Evolutionary conservation across 139 green algal genomes (phyloP).

Genomic region (Pleodorina starrii): DNA sequence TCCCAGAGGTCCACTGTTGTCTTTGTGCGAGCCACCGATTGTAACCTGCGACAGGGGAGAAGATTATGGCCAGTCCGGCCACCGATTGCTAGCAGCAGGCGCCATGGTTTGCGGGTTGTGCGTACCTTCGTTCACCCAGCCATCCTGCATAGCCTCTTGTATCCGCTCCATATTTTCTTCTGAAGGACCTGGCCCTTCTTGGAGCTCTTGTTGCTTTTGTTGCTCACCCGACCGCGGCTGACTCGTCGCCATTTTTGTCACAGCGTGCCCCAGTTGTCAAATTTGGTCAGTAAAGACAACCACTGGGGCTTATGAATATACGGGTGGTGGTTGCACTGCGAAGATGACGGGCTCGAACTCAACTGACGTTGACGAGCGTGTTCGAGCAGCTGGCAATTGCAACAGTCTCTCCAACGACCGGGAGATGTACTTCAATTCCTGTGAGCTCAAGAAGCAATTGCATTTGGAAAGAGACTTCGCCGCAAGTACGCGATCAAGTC

Average conservation of each 20-base stretch:
- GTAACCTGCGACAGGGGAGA: background rate
- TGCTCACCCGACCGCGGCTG: background rate
- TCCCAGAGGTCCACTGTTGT: constrained; percentile 13
- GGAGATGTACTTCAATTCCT: too few species aligned
- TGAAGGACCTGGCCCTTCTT: background rate
- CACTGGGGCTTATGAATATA: background rate
- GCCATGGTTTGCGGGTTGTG: background rate
- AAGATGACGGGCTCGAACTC: background rate
- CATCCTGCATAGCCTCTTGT: background rate
- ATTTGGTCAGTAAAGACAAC: background rate
- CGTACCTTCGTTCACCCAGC: constrained; percentile 36
- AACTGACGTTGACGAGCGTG: background rate
- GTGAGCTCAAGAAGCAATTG: too few species aligned
- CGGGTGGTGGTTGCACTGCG: background rate
- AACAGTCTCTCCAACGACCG: too few species aligned
- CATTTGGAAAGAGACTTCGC: too few species aligned
- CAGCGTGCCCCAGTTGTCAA: constrained; percentile 12
- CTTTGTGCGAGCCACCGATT: background rate
- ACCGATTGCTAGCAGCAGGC: background rate
- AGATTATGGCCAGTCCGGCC: too few species aligned
- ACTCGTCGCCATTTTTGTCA: constrained; percentile 2
- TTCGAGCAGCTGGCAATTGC: too few species aligned
- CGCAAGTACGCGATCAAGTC: too few species aligned
- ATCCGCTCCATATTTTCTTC: background rate
- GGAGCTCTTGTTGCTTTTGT: background rate